Conservation (phyloP, 805 yeast genomes). For the Hanseniaspora clermontiae region DNA sequence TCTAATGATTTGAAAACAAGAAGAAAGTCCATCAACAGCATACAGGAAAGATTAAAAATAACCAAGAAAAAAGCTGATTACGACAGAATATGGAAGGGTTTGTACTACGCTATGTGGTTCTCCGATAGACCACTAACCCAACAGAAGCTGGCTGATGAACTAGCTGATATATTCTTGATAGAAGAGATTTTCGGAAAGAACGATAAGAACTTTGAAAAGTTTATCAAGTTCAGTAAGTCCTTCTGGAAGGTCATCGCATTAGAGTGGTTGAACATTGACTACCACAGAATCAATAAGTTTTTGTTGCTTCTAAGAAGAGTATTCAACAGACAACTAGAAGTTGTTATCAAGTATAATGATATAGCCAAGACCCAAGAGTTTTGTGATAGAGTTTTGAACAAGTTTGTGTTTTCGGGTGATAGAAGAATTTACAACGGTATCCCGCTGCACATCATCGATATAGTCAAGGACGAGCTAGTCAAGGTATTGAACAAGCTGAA, state of each 20-base stretch:
- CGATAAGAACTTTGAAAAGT: slow-evolving; percentile 13
- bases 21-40: slow-evolving; percentile 53
- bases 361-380: slow-evolving; percentile 36
- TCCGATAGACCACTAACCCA: slow-evolving; percentile 89
- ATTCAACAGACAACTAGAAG: slow-evolving; percentile 48
- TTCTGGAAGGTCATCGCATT: slow-evolving; percentile 68
- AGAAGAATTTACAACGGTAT: slow-evolving; percentile 56
- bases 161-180: slow-evolving; percentile 38
- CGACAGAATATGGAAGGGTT: slow-evolving; percentile 91
- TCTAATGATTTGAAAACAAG: slow-evolving; percentile 65
- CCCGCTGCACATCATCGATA: slow-evolving; percentile 74
- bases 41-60: slow-evolving; percentile 35
- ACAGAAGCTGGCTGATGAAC: slow-evolving; percentile 61
- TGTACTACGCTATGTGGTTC: slow-evolving; percentile 92
- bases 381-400: slow-evolving; percentile 31
- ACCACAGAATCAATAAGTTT: slow-evolving; percentile 75
- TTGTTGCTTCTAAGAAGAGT: slow-evolving; percentile 69
- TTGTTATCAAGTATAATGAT: slow-evolving; percentile 32
- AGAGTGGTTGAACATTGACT: slow-evolving; percentile 80
- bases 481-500: slow-evolving; percentile 40
- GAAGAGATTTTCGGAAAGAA: slow-evolving; percentile 15
- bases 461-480: slow-evolving; percentile 74
- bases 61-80: slow-evolving; percentile 39
- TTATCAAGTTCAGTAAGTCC: slow-evolving; percentile 48
- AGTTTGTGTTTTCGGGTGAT: slow-evolving; percentile 46